Conservation (phyloP, 2,329 filamentous ascomycete genomes). For the Pyrenophora tritici-repentis region DNA sequence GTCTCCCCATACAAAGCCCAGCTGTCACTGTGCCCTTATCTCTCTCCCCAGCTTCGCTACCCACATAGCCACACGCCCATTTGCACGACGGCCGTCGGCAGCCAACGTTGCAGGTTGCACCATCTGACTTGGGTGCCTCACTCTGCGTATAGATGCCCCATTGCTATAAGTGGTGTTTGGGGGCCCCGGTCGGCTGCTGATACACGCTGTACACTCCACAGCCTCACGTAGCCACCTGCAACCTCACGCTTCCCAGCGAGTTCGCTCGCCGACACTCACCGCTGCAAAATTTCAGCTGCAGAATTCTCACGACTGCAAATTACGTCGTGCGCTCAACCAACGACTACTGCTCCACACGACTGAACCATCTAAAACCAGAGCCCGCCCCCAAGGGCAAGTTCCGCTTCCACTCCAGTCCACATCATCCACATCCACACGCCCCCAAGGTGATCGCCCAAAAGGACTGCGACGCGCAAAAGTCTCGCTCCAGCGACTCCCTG, state of each 20-base stretch:
- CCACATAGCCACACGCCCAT: slow-evolving; percentile 12
- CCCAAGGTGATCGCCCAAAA: slow-evolving; percentile 5
- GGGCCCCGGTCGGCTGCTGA: slow-evolving; percentile 15
- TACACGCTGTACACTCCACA: slow-evolving; percentile 21
- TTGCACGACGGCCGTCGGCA: neutral
- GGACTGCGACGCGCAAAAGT: slow-evolving; percentile 9
- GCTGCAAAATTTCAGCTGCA: slow-evolving; percentile 28
- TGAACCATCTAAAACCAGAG: slow-evolving; percentile 10
- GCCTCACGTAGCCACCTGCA: slow-evolving; percentile 24
- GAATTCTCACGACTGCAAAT: slow-evolving; percentile 22
- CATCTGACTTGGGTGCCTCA: slow-evolving; percentile 19
- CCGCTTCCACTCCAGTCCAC: slow-evolving; percentile 17
- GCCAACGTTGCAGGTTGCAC: slow-evolving; percentile 7
- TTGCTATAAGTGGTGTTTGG: slow-evolving; percentile 9
- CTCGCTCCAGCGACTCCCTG: slow-evolving; percentile 16
- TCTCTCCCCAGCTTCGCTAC: slow-evolving; percentile 11
- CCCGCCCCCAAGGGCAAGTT: slow-evolving; percentile 15
- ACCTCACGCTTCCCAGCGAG: slow-evolving; percentile 4
- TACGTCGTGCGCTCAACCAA: slow-evolving; percentile 21
- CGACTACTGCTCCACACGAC: slow-evolving; percentile 18
- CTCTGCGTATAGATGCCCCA: slow-evolving; percentile 10
- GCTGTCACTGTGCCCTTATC: neutral
- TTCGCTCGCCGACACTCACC: slow-evolving; percentile 30
- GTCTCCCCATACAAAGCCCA: slow-evolving; percentile 14
- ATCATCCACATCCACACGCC: neutral